phyloP scores from a whole-genome alignment of 2,329 filamentous ascomycete species.

The Trichophyton rubrum region DNA sequence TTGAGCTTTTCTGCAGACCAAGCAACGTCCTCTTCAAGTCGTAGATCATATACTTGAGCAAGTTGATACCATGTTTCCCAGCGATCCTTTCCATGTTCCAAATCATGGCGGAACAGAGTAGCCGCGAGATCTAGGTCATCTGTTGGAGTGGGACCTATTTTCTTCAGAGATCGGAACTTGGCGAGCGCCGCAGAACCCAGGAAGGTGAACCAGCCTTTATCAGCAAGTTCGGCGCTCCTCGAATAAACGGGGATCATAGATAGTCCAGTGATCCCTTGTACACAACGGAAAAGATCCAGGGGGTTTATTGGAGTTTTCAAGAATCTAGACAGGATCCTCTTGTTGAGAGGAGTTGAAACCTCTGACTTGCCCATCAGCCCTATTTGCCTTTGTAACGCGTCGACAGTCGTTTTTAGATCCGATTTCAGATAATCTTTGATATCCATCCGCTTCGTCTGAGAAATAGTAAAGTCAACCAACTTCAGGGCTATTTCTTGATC shows the following conservation, averaged over 20 bases:
- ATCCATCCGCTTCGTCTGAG: slow-evolving; percentile 67
- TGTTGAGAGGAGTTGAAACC: slow-evolving; percentile 73
- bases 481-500: slow-evolving; percentile 69
- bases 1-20: slow-evolving; percentile 91
- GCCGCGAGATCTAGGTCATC: slow-evolving; percentile 74
- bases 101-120: slow-evolving; percentile 64
- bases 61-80: slow-evolving; percentile 90
- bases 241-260: slow-evolving; percentile 58
- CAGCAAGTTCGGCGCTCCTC: slow-evolving; percentile 57
- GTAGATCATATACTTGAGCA: slow-evolving; percentile 75
- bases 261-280: slow-evolving; percentile 63
- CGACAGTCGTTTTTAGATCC: slow-evolving; percentile 77
- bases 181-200: slow-evolving; percentile 78
- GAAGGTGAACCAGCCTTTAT: slow-evolving; percentile 83
- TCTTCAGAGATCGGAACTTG: slow-evolving; percentile 70
- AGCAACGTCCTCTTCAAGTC: slow-evolving; percentile 72
- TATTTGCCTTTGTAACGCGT: slow-evolving; percentile 82
- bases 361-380: slow-evolving; percentile 61
- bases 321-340: slow-evolving; percentile 67
- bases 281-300: slow-evolving; percentile 62
- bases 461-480: slow-evolving; percentile 71
- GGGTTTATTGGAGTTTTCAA: slow-evolving; percentile 77
- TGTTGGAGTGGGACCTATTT: slow-evolving; percentile 64
- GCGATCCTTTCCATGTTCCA: slow-evolving; percentile 67
- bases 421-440: slow-evolving; percentile 88